Conservation (phyloP, 2,329 filamentous ascomycete genomes). For the Graphium sp. region DNA sequence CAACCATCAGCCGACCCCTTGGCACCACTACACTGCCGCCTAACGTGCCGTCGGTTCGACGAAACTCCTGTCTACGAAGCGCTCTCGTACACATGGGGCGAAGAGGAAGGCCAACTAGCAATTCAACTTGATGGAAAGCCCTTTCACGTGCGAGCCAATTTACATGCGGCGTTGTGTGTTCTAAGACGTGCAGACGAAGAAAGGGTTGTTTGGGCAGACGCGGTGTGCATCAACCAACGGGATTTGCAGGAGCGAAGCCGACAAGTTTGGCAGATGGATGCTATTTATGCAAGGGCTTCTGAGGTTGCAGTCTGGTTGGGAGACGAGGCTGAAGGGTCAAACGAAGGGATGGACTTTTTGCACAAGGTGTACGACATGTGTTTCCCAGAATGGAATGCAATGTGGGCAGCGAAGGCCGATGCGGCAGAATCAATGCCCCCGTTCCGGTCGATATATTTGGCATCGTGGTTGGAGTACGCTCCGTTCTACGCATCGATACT, state of each 20-base stretch:
- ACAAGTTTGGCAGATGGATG: slow-evolving; percentile 8
- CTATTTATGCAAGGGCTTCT: slow-evolving; percentile 6
- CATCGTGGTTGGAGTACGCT: no score
- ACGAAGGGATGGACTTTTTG: slow-evolving; percentile 5
- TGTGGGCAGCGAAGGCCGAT: neutral
- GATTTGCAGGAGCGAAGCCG: slow-evolving; percentile 6
- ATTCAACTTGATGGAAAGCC: no score
- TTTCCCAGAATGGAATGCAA: no score
- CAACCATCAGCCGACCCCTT: no score
- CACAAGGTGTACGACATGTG: no score
- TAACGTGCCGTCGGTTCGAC: no score
- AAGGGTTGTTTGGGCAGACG: slow-evolving; percentile 8
- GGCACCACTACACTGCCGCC: no score
- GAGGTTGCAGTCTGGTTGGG: slow-evolving; percentile 7
- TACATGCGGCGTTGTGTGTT: slow-evolving; percentile 2
- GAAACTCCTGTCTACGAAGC: no score
- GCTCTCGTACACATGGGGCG: no score
- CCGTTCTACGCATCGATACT: no score
- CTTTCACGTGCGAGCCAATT: slow-evolving; percentile 1
- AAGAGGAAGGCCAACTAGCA: no score
- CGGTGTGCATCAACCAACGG: slow-evolving; percentile 9
- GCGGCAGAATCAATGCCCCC: neutral
- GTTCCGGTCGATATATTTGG: no score
- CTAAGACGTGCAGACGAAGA: neutral
- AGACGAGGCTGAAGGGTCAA: slow-evolving; percentile 2